Percentiles rank a stretch among this genome's conserved stretches.
phyloP scores from a whole-genome alignment of 805 yeast genomes.

The Saturnispora sekii region DNA sequence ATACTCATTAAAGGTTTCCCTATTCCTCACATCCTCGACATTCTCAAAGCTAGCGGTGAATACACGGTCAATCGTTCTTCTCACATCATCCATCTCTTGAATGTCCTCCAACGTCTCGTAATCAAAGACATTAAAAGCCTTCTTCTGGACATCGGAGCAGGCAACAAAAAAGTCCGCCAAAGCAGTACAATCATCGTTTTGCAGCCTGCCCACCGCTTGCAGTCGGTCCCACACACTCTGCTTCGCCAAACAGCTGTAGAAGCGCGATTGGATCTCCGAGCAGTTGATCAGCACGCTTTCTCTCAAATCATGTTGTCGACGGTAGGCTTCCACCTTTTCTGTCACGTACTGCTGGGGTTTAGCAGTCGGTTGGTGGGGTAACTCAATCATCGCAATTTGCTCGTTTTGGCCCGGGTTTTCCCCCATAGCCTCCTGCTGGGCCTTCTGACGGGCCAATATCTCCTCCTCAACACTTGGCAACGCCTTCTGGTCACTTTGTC shows the following conservation, averaged over 20 bases:
- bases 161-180: slow-evolving; percentile 23
- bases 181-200: slow-evolving; percentile 19
- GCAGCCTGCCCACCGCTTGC: slow-evolving; percentile 11
- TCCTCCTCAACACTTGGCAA: slow-evolving; percentile 7
- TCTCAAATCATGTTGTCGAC: slow-evolving; percentile 19
- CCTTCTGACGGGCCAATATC: neutral
- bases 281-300: slow-evolving; percentile 27
- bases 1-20: slow-evolving; percentile 16
- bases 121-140: slow-evolving; percentile 26
- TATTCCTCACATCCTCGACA: slow-evolving; percentile 22
- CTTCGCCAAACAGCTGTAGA: slow-evolving; percentile 20
- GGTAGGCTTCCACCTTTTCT: slow-evolving; percentile 21
- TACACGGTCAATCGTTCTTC: slow-evolving; percentile 20
- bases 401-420: slow-evolving; percentile 4
- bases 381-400: neutral
- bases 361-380: slow-evolving; percentile 6
- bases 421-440: neutral
- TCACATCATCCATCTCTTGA: slow-evolving; percentile 23
- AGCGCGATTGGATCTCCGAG: slow-evolving; percentile 24
- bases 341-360: slow-evolving; percentile 7
- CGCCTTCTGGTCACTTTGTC: slow-evolving; percentile 8
- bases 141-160: slow-evolving; percentile 25
- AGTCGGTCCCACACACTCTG: slow-evolving; percentile 15
- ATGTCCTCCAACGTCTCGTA: slow-evolving; percentile 21
- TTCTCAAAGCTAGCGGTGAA: slow-evolving; percentile 22